Conservation (phyloP, 331 rosid genomes). For the Quercus tomentella region DNA sequence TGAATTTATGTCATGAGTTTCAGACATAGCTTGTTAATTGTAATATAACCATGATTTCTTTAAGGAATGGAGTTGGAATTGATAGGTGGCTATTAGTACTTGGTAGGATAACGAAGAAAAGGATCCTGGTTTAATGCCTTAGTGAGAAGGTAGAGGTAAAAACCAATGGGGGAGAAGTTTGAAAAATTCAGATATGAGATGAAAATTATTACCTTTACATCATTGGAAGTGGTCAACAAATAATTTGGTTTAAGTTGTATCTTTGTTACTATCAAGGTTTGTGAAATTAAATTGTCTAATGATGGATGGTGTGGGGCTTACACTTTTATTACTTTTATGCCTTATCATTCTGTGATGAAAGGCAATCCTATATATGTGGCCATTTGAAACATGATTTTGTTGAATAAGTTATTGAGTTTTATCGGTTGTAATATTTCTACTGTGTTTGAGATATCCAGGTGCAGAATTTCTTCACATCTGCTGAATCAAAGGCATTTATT, state of each 20-base stretch:
- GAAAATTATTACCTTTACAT: not conserved
- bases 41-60: not conserved
- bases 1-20: not conserved
- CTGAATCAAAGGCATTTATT: slow-evolving; percentile 75
- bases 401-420: not conserved
- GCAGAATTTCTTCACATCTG: slow-evolving; percentile 52
- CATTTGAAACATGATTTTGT: not conserved
- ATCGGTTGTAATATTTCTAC: slow-evolving; percentile 2
- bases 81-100: not conserved
- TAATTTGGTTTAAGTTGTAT: not conserved
- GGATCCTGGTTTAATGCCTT: not conserved
- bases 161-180: not conserved
- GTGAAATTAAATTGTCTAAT: not conserved
- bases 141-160: not conserved
- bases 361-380: not conserved
- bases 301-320: not conserved
- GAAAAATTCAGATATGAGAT: not conserved
- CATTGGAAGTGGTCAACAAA: not conserved
- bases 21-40: too few species aligned
- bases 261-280: not conserved
- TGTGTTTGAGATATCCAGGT: slow-evolving; percentile 49
- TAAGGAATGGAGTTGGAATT: not conserved
- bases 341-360: not conserved
- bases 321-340: not conserved
- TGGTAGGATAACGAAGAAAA: not conserved